phyloP scores from a whole-genome alignment of 2,329 filamentous ascomycete species.

The Pseudogymnoascus sp. region DNA sequence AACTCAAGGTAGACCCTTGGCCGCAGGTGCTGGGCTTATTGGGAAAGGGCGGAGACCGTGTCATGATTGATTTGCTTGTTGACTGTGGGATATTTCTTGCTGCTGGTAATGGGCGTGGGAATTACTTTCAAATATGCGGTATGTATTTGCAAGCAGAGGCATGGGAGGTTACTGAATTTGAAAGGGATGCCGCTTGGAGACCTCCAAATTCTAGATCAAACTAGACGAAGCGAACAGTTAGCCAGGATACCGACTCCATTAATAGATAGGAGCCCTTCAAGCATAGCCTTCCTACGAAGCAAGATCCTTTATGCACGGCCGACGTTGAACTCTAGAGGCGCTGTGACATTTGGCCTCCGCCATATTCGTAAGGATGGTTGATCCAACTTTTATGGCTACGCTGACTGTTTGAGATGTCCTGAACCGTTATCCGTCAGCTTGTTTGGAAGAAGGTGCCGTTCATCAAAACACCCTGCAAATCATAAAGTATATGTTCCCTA shows the following conservation, averaged over 20 bases:
- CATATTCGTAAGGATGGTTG: slow-evolving; percentile 64
- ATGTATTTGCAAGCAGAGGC: slow-evolving; percentile 20
- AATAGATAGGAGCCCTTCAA: slow-evolving; percentile 30
- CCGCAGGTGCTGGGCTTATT: slow-evolving; percentile 63
- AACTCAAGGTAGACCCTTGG: slow-evolving; percentile 66
- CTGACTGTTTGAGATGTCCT: slow-evolving; percentile 56
- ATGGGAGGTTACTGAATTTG: slow-evolving; percentile 4
- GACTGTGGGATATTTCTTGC: slow-evolving; percentile 68
- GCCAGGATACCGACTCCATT: slow-evolving; percentile 30
- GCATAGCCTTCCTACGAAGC: slow-evolving; percentile 68
- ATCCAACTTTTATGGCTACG: slow-evolving; percentile 16
- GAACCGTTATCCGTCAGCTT: slow-evolving; percentile 50
- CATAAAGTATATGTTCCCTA: slow-evolving; percentile 89
- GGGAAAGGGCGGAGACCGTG: slow-evolving; percentile 63
- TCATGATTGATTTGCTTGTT: slow-evolving; percentile 69
- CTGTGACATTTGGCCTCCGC: slow-evolving; percentile 64
- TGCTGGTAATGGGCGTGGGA: slow-evolving; percentile 50
- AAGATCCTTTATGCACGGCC: slow-evolving; percentile 81
- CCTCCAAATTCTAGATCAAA: slow-evolving; percentile 13
- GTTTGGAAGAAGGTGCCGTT: slow-evolving; percentile 20
- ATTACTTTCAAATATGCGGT: slow-evolving; percentile 76
- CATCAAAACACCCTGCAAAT: slow-evolving; percentile 56
- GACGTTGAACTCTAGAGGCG: slow-evolving; percentile 56
- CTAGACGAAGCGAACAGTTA: not conserved
- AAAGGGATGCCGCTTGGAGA: slow-evolving; percentile 24